Conservation (phyloP, 192 early-diverging fungal species). For the Coemansia brasiliensis region DNA sequence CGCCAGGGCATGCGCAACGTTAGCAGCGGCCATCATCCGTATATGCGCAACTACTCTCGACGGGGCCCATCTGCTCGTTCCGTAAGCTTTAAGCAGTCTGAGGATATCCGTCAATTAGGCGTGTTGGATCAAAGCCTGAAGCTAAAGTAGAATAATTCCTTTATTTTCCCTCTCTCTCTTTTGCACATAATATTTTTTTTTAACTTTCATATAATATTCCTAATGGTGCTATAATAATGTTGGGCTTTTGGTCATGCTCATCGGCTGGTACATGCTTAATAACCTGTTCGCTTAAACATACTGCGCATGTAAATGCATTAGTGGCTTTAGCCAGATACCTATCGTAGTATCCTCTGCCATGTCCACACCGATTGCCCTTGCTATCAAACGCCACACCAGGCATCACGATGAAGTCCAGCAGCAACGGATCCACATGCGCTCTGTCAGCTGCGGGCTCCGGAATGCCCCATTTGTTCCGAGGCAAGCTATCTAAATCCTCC, state of each 20-base stretch:
- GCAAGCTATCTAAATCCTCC: constrained; percentile 4
- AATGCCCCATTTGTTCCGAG: constrained; percentile 40
- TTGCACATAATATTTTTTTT: constrained; percentile 1
- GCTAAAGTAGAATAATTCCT: constrained; percentile 29
- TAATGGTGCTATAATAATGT: constrained; percentile 23
- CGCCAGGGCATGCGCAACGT: constrained; percentile 9
- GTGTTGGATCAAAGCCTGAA: constrained; percentile 43
- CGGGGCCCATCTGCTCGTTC: constrained; percentile 42
- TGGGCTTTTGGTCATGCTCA: constrained; percentile 27
- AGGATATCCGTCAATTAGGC: constrained; percentile 47
- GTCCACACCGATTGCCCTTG: constrained; percentile 34
- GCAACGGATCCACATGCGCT: constrained; percentile 16
- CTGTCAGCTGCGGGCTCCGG: constrained; percentile 16
- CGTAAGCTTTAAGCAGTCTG: constrained; percentile 48
- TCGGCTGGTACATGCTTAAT: constrained; percentile 23
- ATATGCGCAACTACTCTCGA: constrained; percentile 11
- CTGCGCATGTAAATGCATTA: constrained; percentile 28
- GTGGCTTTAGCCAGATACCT: constrained; percentile 14
- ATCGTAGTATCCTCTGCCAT: constrained; percentile 51
- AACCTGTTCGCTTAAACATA: constrained; percentile 36
- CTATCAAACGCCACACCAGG: constrained; percentile 48
- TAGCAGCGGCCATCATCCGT: constrained; percentile 25
- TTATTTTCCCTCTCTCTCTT: constrained; percentile 4
- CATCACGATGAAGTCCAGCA: constrained; percentile 41
- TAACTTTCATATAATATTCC: constrained; percentile 18